These are phyloP conservation scores for Paramecium bursaria DNA, from an alignment of 73 alveolate species.

Conservation along the genomic window DNA sequence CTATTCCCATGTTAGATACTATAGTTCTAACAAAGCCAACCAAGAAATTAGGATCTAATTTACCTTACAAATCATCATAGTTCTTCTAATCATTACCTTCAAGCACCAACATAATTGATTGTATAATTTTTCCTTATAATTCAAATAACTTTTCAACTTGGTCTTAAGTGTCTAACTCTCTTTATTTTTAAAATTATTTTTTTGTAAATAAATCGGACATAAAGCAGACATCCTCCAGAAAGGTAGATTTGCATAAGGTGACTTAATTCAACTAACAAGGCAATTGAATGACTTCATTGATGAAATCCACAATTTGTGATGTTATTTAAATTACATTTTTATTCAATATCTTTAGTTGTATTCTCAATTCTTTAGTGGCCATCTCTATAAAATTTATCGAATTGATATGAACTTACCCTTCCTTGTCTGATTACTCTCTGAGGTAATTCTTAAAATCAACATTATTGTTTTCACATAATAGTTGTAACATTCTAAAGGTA, in stretches of 20 bases:
- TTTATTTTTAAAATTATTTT: not conserved
- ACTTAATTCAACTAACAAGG: slow-evolving; percentile 40
- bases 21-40: slow-evolving; percentile 27
- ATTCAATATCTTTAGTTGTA: slow-evolving; percentile 27
- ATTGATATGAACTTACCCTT: slow-evolving; percentile 27
- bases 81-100: slow-evolving; percentile 42
- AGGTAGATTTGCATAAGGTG: slow-evolving; percentile 54
- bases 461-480: slow-evolving; percentile 56
- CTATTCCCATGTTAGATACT: not conserved
- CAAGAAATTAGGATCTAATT: slow-evolving; percentile 47
- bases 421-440: slow-evolving; percentile 43
- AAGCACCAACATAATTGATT: slow-evolving; percentile 47
- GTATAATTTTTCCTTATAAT: slow-evolving; percentile 25
- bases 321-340: slow-evolving; percentile 39
- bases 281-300: slow-evolving; percentile 38
- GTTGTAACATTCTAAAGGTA: slow-evolving; percentile 48
- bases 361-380: slow-evolving; percentile 54
- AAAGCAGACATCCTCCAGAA: slow-evolving; percentile 54
- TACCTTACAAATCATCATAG: slow-evolving; percentile 45
- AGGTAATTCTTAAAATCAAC: slow-evolving; percentile 31
- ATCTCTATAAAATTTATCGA: slow-evolving; percentile 41
- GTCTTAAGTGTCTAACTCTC: slow-evolving; percentile 47
- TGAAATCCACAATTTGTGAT: slow-evolving; percentile 26
- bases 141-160: slow-evolving; percentile 28
- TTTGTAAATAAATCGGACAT: slow-evolving; percentile 15